Evolutionary conservation across 2,329 filamentous ascomycete genomes (phyloP).

Genomic region (Aspergillus sp.): DNA sequence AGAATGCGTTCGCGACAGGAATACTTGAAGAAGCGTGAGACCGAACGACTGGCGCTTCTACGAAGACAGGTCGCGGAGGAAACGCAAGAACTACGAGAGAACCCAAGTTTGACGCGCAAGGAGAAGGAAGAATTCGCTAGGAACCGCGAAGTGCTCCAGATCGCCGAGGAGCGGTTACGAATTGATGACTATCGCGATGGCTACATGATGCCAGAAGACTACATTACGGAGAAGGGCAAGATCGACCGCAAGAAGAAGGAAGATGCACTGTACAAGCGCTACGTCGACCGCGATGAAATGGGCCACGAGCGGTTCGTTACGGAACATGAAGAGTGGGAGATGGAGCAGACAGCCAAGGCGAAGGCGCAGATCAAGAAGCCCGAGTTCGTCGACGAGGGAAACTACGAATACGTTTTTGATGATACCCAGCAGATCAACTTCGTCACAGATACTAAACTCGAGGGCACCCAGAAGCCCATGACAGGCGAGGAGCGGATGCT

Average conservation of each 20-base stretch:
- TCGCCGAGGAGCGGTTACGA: slow-evolving; percentile 75
- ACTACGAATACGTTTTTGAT: slow-evolving; percentile 92
- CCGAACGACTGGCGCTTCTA: slow-evolving; percentile 76
- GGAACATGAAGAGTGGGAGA: slow-evolving; percentile 94
- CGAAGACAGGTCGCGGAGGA: slow-evolving; percentile 88
- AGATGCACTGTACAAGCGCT: slow-evolving; percentile 81
- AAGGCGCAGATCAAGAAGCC: slow-evolving; percentile 73
- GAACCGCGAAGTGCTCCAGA: slow-evolving; percentile 72
- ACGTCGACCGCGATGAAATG: slow-evolving; percentile 78
- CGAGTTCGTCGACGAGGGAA: slow-evolving; percentile 68
- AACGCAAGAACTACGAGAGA: slow-evolving; percentile 69
- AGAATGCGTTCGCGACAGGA: slow-evolving; percentile 80
- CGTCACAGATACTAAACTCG: slow-evolving; percentile 64
- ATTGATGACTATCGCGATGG: slow-evolving; percentile 92
- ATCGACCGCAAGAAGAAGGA: slow-evolving; percentile 81
- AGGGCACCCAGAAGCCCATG: slow-evolving; percentile 63
- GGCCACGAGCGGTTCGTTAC: slow-evolving; percentile 86
- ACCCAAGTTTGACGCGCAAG: slow-evolving; percentile 63
- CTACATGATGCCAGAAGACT: slow-evolving; percentile 89
- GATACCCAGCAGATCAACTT: slow-evolving; percentile 82
- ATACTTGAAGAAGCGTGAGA: slow-evolving; percentile 87
- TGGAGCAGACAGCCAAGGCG: slow-evolving; percentile 79
- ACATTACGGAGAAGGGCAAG: slow-evolving; percentile 88
- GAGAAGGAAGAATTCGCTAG: slow-evolving; percentile 85
- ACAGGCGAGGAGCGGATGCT: slow-evolving; percentile 73